Percentiles rank a stretch among this genome's conserved stretches.
Conservation (phyloP, 306 rosid species). For the apple (Malus domestica) region DNA sequence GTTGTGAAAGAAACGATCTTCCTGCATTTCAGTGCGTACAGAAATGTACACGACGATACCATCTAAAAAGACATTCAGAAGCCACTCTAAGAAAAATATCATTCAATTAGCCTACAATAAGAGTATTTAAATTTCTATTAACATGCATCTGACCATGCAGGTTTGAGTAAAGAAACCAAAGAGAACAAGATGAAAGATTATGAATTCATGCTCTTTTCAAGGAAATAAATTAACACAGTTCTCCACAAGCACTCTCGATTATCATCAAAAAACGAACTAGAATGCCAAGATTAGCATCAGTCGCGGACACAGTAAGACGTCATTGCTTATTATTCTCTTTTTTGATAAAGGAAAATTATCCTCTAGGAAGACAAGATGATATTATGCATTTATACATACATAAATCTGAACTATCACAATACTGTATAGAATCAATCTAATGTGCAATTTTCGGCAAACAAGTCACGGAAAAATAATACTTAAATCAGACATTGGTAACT, state of each 20-base stretch:
- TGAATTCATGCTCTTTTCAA: too few relatives aligned
- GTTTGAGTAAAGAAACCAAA: too few relatives aligned
- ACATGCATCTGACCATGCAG: too few relatives aligned
- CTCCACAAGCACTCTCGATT: too few relatives aligned
- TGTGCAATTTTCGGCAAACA: not conserved
- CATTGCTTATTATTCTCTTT: not conserved
- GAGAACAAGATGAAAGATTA: too few relatives aligned
- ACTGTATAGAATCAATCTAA: not conserved
- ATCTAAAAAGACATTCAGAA: constrained; percentile 25
- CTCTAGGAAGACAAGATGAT: not conserved
- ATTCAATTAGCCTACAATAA: not conserved
- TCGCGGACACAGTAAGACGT: too few relatives aligned
- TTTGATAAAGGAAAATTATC: not conserved
- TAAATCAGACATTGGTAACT: not conserved
- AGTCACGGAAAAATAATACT: not conserved
- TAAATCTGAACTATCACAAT: not conserved
- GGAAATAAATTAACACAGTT: too few relatives aligned
- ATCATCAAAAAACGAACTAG: too few relatives aligned
- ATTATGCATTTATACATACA: not conserved
- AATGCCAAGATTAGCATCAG: too few relatives aligned
- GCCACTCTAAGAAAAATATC: not conserved
- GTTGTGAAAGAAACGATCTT: constrained; percentile 56
- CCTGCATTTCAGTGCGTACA: constrained; percentile 42
- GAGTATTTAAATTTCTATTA: too few relatives aligned
- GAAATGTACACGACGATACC: constrained; percentile 40